Conservation (phyloP, 371 early-diverging fungal species). For the Mortierella sp. region DNA sequence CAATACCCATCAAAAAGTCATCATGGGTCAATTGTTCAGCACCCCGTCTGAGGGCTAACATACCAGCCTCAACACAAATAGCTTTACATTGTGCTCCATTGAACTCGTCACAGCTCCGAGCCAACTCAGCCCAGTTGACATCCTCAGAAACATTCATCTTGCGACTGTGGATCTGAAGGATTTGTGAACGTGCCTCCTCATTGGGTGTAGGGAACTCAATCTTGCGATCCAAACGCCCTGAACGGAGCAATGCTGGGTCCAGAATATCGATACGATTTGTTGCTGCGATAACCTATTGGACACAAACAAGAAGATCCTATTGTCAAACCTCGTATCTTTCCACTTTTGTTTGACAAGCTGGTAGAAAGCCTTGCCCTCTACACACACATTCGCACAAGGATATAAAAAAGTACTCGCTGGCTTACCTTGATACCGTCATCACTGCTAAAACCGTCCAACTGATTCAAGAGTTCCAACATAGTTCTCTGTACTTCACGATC, state of each 20-base stretch:
- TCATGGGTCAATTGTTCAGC: constrained; percentile 95
- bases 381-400: neutral
- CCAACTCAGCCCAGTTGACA: constrained; percentile 99
- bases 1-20: constrained; percentile 98
- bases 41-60: constrained; percentile 97
- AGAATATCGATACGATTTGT: constrained; percentile 99
- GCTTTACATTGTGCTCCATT: constrained; percentile 99
- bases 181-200: constrained; percentile 98
- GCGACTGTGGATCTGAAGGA: constrained; percentile 99
- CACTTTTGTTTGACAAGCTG: neutral
- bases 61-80: constrained; percentile 99
- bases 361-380: neutral
- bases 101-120: constrained; percentile 99
- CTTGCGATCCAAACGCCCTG: constrained; percentile 99
- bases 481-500: constrained; percentile 99
- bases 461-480: constrained; percentile 99
- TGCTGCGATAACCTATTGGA: constrained; percentile 95
- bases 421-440: constrained; percentile 96
- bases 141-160: constrained; percentile 98
- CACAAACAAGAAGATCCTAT: neutral
- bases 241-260: constrained; percentile 99
- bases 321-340: neutral
- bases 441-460: constrained; percentile 98
- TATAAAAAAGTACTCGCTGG: constrained; percentile 3
- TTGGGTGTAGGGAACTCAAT: constrained; percentile 99